Percentiles rank a stretch among this genome's conserved stretches.
Conservation (phyloP, 768 basidiomycete genomes). For the Cyclocybe cylindracea region DNA sequence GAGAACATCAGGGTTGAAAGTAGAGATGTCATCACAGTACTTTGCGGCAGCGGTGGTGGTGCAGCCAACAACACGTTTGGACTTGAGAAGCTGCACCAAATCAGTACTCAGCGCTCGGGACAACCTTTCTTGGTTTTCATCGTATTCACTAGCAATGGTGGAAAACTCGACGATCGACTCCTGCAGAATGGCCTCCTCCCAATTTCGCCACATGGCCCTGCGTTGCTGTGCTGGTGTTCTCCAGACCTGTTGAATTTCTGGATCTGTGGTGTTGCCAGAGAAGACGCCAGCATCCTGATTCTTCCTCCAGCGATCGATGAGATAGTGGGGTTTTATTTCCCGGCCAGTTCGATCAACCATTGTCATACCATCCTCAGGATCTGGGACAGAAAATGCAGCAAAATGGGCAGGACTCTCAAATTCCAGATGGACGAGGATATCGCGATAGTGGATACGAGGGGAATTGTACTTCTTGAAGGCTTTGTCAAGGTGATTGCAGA, state of each 20-base stretch:
- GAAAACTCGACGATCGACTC: conserved; percentile 4
- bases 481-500: background rate
- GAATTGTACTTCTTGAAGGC: too few species aligned
- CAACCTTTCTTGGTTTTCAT: conserved; percentile 5
- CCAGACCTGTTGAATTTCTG: conserved; percentile 1
- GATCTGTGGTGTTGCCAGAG: background rate
- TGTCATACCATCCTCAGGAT: conserved; percentile 42
- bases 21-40: conserved; percentile 47
- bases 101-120: conserved; percentile 2
- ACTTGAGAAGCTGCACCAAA: too few species aligned
- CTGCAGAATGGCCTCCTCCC: conserved; percentile 4
- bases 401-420: conserved; percentile 46
- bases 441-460: conserved; percentile 12
- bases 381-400: conserved; percentile 46
- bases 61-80: conserved; percentile 62
- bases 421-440: conserved; percentile 49
- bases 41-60: conserved; percentile 74
- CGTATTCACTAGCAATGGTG: conserved; percentile 3
- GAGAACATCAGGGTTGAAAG: conserved; percentile 1
- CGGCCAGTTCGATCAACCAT: conserved; percentile 41
- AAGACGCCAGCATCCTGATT: conserved; percentile 49
- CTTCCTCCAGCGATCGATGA: conserved; percentile 47
- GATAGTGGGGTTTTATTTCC: conserved; percentile 34
- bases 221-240: background rate
- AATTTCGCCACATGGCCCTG: background rate